Base-by-base conservation (phyloP, 2,329 filamentous ascomycete genomes). In the Cercospora sp. region DNA sequence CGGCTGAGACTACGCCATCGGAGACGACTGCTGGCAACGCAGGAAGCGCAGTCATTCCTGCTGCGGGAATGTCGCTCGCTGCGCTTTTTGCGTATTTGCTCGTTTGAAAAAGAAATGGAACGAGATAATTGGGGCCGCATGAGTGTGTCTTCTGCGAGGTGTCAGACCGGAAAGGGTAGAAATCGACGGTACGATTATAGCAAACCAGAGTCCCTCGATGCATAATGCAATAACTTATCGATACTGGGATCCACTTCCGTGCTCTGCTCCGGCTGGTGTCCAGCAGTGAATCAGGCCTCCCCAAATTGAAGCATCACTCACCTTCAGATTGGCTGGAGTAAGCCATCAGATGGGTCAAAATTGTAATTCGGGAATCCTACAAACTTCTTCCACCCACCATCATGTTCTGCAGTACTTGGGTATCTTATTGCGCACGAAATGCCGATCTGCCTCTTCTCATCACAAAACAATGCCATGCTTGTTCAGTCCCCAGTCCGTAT, bases 361-460 rank as follows among this genome's bases (percentile, higher is more conserved):
- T 51, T 13, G 8, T 51, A 13, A 51, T 23, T 51, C 7, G 18
- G 9, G 4, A 42, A 51, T 20, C 8, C 9, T 23, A 23, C 18
- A 48, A 23, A 12, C 42, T 3, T 13, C 42, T 31, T 30, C 23
- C 53, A 23, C 28, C n/a, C 28, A 57, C 53, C 6, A 57, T 58
- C 26, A 7, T 58, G 20, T n/a, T 13, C 53, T n/a, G 30, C 53
- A 58, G 30, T 58, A 33, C n/a, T 33, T 58, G 53, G 53, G 53
- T 58, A 58, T 58, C 53, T 58, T 16, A 58, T 58, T 13, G 30
- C 30, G 28, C 53, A 31, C 53, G 30, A 58, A 58, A 58, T 31
- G 53, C 53, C 31, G 13, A 18, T 18, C 26, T 58, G 53, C 53
- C n/a, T 18, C 30, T 33, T 58, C 30, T 16, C 4, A 18, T 30